Conservation (phyloP, 768 basidiomycete genomes). For the Hortiboletus flavorubellus region DNA sequence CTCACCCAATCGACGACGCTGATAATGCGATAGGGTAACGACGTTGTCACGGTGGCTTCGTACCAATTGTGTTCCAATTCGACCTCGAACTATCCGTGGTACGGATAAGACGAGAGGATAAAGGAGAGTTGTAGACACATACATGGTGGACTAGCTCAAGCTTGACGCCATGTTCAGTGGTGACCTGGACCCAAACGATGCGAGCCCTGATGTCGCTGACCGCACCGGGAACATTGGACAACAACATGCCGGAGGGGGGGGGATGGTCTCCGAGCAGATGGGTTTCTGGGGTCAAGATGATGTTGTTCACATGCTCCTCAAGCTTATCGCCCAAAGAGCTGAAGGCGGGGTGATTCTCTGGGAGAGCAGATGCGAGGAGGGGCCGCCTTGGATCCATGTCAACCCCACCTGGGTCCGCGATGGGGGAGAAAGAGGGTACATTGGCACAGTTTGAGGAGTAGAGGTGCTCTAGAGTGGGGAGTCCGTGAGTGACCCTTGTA, state of each 20-base stretch:
- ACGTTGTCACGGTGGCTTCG: conserved; percentile 76
- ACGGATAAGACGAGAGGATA: not conserved
- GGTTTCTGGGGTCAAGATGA: conserved; percentile 39
- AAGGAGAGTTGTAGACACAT: not conserved
- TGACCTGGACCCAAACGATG: conserved; percentile 79
- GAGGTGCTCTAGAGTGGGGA: conserved; percentile 39
- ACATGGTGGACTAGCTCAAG: conserved; percentile 63
- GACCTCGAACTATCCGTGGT: conserved; percentile 68
- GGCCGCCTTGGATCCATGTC: conserved; percentile 45
- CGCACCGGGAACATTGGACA: conserved; percentile 58
- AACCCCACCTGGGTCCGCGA: conserved; percentile 25
- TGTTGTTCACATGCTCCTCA: conserved; percentile 48
- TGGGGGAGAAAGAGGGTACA: conserved; percentile 21
- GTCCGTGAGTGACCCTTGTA: conserved; percentile 6
- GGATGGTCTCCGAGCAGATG: conserved; percentile 44
- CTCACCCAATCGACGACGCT: conserved; percentile 94
- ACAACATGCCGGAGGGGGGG: conserved; percentile 33
- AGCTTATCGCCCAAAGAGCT: conserved; percentile 48
- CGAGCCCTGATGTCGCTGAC: conserved; percentile 76
- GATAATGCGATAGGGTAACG: conserved; percentile 70
- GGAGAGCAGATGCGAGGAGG: conserved; percentile 70
- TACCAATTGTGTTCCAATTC: conserved; percentile 97
- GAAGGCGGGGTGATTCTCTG: conserved; percentile 41
- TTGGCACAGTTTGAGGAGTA: conserved; percentile 56
- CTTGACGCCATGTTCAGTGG: conserved; percentile 53